Evolutionary conservation across 2,329 filamentous ascomycete genomes (phyloP), one percentile per base, ranked within the genome.

Genomic region (Trichophyton schoenleinii): DNA sequence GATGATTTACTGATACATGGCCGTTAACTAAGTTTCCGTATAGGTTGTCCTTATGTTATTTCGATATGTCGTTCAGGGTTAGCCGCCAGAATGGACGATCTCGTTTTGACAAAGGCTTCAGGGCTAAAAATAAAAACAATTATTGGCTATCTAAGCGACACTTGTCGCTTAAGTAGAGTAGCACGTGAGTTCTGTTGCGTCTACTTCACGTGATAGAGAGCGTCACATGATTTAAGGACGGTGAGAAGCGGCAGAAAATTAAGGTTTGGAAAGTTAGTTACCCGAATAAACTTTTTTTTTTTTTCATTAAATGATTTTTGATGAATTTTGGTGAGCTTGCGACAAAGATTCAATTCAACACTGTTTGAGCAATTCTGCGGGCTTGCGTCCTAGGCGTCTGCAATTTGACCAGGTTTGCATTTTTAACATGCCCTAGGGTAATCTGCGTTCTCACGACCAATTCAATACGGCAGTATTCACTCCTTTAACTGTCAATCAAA

Each of bases 261-360:
- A 34, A 34, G 15, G 11, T 55, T 28, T 18, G 15, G 25, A 34
- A 36, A 53, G 48, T 62, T 18, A 53, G 48, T 60, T 60, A 62
- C 57, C 57, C 55, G 34, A 58, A 25, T 9, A n/a, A 58, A 9
- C 57, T 58, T 58, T 58, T 58, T 58, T 58, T 58, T 58, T 58
- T 58, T 41, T 28, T 28, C 6, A 6, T 28, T 28, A 28, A 28
- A 28, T 6, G 25, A 28, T 7, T 31, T 53, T 36, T 7, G 31
- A 55, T 55, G 25, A 31, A 18, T 13, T 18, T 55, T n/a, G 31
- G 18, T 18, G 49, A 55, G 9, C n/a, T 55, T 55, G 34, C n/a
- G 15, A 36, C 6, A n/a, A 31, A 36, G 28, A 11, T 36, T 36
- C 28, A n/a, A 36, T 13, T 38, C 34, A 38, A 38, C 34, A 38